These are phyloP conservation scores for Fusarium ambrosium DNA, from an alignment of 2,329 filamentous ascomycete genomes.

Conservation along the genomic window DNA sequence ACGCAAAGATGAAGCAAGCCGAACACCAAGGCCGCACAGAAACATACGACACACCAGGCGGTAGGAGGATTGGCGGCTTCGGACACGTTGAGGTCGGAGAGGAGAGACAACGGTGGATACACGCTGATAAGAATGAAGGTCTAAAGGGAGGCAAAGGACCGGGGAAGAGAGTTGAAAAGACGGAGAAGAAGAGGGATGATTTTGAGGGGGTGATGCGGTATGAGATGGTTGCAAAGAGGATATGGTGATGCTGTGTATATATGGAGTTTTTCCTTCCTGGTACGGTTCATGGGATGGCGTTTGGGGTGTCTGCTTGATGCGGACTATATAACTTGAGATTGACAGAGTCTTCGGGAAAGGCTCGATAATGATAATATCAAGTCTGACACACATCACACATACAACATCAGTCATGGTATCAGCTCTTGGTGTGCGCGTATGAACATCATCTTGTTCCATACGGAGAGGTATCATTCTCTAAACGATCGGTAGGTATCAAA, in stretches of 20 bases:
- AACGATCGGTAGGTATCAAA: constrained; percentile 43
- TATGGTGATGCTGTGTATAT: constrained; percentile 75
- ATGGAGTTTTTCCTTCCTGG: constrained; percentile 9
- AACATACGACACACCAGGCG: constrained; percentile 73
- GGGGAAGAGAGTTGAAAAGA: constrained; percentile 66
- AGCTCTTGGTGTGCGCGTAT: too few species aligned
- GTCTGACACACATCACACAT: not conserved
- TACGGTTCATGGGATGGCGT: constrained; percentile 12
- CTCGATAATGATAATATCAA: constrained; percentile 3
- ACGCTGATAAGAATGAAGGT: constrained; percentile 84
- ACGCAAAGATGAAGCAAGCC: constrained; percentile 81
- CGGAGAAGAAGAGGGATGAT: constrained; percentile 65
- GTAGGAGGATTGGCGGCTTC: constrained; percentile 83
- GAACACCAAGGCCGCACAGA: constrained; percentile 68
- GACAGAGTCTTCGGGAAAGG: not conserved
- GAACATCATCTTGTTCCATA: constrained; percentile 14
- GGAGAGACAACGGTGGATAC: constrained; percentile 87
- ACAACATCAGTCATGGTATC: not conserved
- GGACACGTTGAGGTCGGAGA: constrained; percentile 91
- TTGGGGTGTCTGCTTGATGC: not conserved
- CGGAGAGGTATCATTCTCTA: constrained; percentile 41
- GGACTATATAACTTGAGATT: not conserved
- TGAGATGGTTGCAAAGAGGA: constrained; percentile 96
- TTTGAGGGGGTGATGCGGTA: constrained; percentile 82
- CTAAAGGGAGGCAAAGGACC: constrained; percentile 66